Base-by-base conservation (phyloP, 1,284 basidiomycete species). In the Ustilago loliicola region DNA sequence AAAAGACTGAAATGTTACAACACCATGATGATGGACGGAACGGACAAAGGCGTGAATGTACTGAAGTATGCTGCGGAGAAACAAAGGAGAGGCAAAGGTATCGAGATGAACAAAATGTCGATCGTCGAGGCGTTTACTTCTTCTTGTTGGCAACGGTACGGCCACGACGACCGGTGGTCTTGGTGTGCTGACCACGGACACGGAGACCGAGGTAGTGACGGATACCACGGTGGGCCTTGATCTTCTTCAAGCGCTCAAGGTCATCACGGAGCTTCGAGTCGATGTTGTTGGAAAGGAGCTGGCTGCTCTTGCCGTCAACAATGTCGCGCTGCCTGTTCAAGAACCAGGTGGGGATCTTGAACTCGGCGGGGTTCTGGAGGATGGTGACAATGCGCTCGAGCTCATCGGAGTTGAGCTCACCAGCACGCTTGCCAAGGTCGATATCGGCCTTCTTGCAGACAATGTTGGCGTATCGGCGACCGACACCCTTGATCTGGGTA, bases 391-490 rank as follows among this genome's bases (percentile, higher is more conserved):
- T 91, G 81, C 97, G 95, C 90, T 99, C 97, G 60, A 99, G 93
- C 89, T 99, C 97, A 87, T 93, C 92, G 56, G 94, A 94, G 92
- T 96, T 95, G 87, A 96, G 92, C 87, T 96, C 94, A 86, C 94
- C 94, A 81, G 94, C 94, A 79, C 97, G 94, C 90, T 99, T 99
- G 91, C 91, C 93, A 81, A 99, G 91, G 88, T 99, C 96, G 69
- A 99, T 94, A 90, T 99, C 97, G 83, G 97, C 97, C 91, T 99
- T 99, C 90, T 99, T 99, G 92, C 96, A 98, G 85, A 99, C 96
- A 86, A 99, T 90, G 90, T 99, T 99, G 88, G 97, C 92, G 89
- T 98, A 99, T 75, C 97, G 93, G 80, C 97, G 93, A 87, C 97
- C 97, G 80, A 99, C 96, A 93, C 97, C 97, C 91, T 98, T 98